Base-by-base conservation (phyloP, 1,284 basidiomycete genomes). In the Apiotrichum laibachii region DNA sequence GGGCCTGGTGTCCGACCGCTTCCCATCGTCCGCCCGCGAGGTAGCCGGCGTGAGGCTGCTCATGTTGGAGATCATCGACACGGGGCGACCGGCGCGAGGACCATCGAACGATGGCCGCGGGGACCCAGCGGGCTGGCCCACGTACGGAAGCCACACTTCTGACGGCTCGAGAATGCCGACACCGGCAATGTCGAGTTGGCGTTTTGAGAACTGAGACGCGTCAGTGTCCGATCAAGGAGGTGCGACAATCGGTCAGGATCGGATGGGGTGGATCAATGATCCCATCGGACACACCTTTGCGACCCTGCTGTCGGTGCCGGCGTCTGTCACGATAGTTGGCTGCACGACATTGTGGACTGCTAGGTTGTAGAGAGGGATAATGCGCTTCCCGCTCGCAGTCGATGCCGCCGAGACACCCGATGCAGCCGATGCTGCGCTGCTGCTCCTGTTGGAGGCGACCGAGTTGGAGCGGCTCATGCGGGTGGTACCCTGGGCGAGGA, bases 351-450 rank as follows among this genome's bases (percentile, higher is more conserved):
- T 91, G 78, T 99, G 94, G 2, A 77, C 71, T 56, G 90, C 87
- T 37, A 98, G 83, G 70, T 95, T 97, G 80, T 96, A 98, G 16
- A 97, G 82, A 0, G 95, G 94, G 50, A 93, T 88, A 66, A 97
- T 93, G 67, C 87, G 86, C 16, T 67, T 70, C 11, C 63, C 57
- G 7, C 51, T 50, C 12, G 16, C 58, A 26, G 22, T 33, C 26
- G 15, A 11, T 11, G 10, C 15, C 12, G 37, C 5, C 37, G 54
- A 53, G 10, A 40, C 53, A 0, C 46, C 50, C 16, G 61, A 62
- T 22, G 53, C 63, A 11, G 52, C 57, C 12, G 56, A 51, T n/a
- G 55, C 57, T 9, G 53, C 60, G 7, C 18, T 43, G 42, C 49
- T 55, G 19, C 45, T 52, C 22, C 47, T 58, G 2, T 60, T 62